These are phyloP conservation scores for Fusarium sp. DNA, from an alignment of 2,329 filamentous ascomycete species.

Conservation along the genomic window DNA sequence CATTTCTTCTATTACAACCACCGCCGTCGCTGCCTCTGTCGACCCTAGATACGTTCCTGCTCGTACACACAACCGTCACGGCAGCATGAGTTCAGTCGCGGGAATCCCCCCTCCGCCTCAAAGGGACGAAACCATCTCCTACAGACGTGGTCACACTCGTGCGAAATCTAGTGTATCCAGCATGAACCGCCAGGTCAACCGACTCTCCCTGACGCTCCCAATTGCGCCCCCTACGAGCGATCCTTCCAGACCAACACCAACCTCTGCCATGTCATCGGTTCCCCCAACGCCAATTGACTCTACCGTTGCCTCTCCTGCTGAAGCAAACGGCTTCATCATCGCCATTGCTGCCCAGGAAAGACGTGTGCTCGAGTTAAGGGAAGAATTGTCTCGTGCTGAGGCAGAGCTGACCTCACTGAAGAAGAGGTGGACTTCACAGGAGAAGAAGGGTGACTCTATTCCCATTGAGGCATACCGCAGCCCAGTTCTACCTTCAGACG, in stretches of 20 bases:
- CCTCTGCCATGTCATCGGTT: slow-evolving; percentile 55
- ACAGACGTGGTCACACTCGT: slow-evolving; percentile 59
- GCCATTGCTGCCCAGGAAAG: slow-evolving; percentile 93
- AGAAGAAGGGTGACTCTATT: slow-evolving; percentile 79
- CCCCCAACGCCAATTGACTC: slow-evolving; percentile 65
- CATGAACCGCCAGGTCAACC: slow-evolving; percentile 62
- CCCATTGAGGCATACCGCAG: slow-evolving; percentile 64
- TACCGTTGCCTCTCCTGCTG: slow-evolving; percentile 59
- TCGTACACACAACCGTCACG: slow-evolving; percentile 31
- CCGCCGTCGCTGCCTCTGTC: slow-evolving; percentile 22
- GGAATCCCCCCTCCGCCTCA: slow-evolving; percentile 54
- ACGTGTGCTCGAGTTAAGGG: slow-evolving; percentile 87
- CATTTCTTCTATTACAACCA: slow-evolving; percentile 16
- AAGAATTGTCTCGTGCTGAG: slow-evolving; percentile 89
- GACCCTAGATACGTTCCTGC: slow-evolving; percentile 25
- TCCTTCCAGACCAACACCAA: slow-evolving; percentile 64
- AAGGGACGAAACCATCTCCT: slow-evolving; percentile 55
- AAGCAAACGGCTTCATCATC: slow-evolving; percentile 80
- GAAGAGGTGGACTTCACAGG: slow-evolving; percentile 82
- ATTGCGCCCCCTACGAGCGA: slow-evolving; percentile 66
- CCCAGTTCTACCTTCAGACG: slow-evolving; percentile 44
- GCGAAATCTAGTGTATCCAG: slow-evolving; percentile 64
- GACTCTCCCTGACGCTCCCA: slow-evolving; percentile 71
- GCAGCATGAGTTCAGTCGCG: slow-evolving; percentile 37
- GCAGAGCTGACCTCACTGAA: slow-evolving; percentile 80